A percentile compares a stretch with the other conserved stretches of the same genome.
Evolutionary conservation across 225 moss, liverwort and hornwort genomes (phyloP).

Genomic region (Thuidium tamariscinum): DNA sequence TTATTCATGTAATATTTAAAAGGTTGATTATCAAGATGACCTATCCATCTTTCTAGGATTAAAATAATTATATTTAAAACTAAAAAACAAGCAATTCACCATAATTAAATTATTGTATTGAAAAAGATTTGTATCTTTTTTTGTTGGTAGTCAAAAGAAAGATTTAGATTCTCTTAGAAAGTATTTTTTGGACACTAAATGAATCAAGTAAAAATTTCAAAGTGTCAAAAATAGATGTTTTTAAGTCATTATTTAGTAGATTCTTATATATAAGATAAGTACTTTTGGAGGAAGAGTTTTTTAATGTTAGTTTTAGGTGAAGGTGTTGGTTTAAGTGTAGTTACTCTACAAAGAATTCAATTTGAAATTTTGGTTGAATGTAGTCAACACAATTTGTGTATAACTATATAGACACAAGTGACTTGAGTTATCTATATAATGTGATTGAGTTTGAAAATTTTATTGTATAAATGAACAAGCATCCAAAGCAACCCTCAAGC

Average conservation of each 20-base stretch:
- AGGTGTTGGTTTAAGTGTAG: not conserved
- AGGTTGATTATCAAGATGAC: rapidly evolving
- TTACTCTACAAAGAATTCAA: not conserved
- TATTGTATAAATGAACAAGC: not conserved
- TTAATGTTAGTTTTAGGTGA: not conserved
- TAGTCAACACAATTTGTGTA: not conserved
- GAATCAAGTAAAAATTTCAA: not conserved
- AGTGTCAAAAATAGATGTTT: rapidly evolving
- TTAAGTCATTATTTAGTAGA: no score
- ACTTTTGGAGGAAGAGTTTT: not conserved
- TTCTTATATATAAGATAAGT: rapidly evolving
- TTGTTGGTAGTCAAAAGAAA: not conserved
- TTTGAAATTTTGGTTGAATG: not conserved
- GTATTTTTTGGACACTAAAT: not conserved
- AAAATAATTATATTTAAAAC: not conserved
- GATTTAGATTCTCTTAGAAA: not conserved
- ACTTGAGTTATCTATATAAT: not conserved
- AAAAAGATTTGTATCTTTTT: not conserved
- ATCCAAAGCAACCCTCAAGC: rapidly evolving
- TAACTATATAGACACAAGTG: not conserved
- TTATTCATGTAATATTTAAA: not conserved
- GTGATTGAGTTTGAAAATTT: not conserved
- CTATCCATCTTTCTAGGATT: rapidly evolving
- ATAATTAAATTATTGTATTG: not conserved
- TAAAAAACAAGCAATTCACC: not conserved